Conservation (phyloP, 495 filamentous ascomycete genomes). For the Daldinia bambusicola region DNA sequence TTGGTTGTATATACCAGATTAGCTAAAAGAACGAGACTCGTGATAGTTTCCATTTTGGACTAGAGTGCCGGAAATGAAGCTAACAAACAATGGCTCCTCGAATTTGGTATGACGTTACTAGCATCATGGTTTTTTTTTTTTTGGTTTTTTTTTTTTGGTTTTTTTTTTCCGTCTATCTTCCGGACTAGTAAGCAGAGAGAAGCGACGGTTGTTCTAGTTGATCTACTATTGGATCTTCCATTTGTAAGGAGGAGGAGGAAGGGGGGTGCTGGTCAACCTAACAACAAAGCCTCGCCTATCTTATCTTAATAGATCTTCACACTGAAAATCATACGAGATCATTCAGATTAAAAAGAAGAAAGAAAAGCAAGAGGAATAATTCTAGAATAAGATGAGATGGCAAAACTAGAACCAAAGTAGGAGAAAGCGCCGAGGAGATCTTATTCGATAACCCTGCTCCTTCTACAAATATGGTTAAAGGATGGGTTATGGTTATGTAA, state of each 20-base stretch:
- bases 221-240: neutral
- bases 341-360: constrained; percentile 11
- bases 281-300: constrained; percentile 24
- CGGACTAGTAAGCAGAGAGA: constrained; percentile 1
- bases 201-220: neutral
- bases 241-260: no score
- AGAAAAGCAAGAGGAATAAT: no score
- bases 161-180: neutral
- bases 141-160: no score
- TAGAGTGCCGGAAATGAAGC: neutral
- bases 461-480: constrained; percentile 5
- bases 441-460: neutral
- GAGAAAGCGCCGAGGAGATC: no score
- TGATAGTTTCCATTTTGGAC: neutral
- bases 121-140: constrained; percentile 9
- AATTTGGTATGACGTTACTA: neutral
- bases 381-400: constrained; percentile 33
- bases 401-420: neutral
- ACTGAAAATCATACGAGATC: constrained; percentile 28
- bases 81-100: neutral
- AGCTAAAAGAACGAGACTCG: neutral
- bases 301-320: constrained; percentile 18
- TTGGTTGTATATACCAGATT: neutral
- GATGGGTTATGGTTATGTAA: neutral
- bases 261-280: constrained; percentile 22